Evolutionary conservation across 345 rosid genomes (phyloP).

Genomic region (Durio zibethinus): DNA sequence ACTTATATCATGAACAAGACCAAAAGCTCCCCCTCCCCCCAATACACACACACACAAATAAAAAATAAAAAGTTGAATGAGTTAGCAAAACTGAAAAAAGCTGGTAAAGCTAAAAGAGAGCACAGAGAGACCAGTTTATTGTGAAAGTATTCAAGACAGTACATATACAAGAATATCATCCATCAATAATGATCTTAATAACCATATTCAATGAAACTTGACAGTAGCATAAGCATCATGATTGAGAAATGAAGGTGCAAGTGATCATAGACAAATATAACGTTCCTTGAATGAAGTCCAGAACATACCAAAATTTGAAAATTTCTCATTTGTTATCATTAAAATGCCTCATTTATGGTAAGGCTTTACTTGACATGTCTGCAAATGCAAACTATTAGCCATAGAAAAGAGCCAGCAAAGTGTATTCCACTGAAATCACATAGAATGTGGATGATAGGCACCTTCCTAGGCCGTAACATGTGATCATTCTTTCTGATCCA

Average conservation of each 20-base stretch:
- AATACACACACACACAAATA: too few species aligned
- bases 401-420: neutral
- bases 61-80: neutral
- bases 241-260: neutral
- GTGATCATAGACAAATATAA: neutral
- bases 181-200: neutral
- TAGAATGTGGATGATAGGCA: neutral
- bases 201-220: neutral
- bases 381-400: neutral
- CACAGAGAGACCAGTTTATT: neutral
- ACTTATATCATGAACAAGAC: neutral
- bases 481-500: neutral
- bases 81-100: neutral
- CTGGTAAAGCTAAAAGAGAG: neutral
- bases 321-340: neutral
- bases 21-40: neutral
- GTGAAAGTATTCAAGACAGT: neutral
- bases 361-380: neutral
- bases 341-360: neutral
- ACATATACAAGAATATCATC: neutral
- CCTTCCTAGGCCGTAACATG: neutral
- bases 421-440: neutral
- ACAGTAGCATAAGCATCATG: neutral
- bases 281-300: neutral
- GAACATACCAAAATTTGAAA: neutral